Evolutionary conservation across 805 yeast genomes (phyloP), one percentile per base, ranked within the genome.

Genomic region (Torulaspora quercuum): DNA sequence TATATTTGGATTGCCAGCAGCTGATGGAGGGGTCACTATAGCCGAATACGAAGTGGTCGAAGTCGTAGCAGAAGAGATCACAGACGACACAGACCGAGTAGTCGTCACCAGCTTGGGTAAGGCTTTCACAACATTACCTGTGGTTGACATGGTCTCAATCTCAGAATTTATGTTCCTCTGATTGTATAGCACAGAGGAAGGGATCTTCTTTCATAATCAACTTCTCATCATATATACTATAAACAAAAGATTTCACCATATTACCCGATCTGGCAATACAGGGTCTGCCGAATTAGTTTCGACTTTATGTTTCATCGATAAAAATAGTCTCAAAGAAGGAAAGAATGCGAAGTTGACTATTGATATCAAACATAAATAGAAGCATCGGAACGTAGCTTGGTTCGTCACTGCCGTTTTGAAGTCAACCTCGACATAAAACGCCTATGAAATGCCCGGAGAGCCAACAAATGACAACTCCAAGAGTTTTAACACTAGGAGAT

Each of bases 1-100:
- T 12, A 86, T 67, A 50, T 72, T 78, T 7, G 95, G 95, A 58
- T 86, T 86, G 33, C 70, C 63, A 11, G 48, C 49, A 25, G 75
- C 68, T 1, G 80, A 64, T 0, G 95, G 95, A 1, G 68, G 70
- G 6, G 63, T 57, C 18, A 68, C 64, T 1, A 59, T 53, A 2
- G 70, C 39, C 0, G 58, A 49, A 47, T 57, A 52, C 1, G 52
- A 29, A 2, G 52, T 29, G 6, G 55, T 35, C 7, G 25, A 26
- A 9, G 29, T 21, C 2, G 45, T 27, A 6, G 41, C 34, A n/a
- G 44, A 29, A 9, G 46, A n/a, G 24, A 42, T 28, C 8, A 24
- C 26, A 12, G 42, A 34, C 12, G 29, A 19, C 11, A 36, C 23
- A 23, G 21, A 34, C n/a, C n/a, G n/a, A 6, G 48, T 16, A 7